phyloP scores from a whole-genome alignment of 805 yeast genomes.

The Candida methanosorbosa region DNA sequence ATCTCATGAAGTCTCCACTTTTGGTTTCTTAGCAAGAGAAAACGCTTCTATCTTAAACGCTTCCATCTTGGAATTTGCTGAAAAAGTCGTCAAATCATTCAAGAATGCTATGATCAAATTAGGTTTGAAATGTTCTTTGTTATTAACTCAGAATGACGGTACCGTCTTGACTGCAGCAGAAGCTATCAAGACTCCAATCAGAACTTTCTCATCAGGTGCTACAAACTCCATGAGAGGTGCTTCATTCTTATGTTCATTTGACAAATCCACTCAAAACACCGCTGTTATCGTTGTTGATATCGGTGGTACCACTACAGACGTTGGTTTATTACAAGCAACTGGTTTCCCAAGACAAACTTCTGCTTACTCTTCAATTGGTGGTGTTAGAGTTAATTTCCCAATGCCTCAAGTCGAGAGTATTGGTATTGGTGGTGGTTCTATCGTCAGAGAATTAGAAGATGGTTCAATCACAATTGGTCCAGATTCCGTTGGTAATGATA shows the following conservation, averaged over 20 bases:
- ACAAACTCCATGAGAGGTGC: conserved; percentile 35
- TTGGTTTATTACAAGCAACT: conserved; percentile 29
- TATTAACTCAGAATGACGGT: conserved; percentile 34
- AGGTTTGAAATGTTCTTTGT: conserved; percentile 25
- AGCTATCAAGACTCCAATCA: conserved; percentile 27
- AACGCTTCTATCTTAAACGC: conserved; percentile 34
- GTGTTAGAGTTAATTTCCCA: conserved; percentile 34
- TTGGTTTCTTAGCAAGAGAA: conserved; percentile 32
- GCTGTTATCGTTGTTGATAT: conserved; percentile 29
- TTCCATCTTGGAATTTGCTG: conserved; percentile 29
- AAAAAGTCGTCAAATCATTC: conserved; percentile 25
- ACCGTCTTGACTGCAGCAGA: conserved; percentile 29
- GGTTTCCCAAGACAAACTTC: conserved; percentile 36
- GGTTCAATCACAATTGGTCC: conserved; percentile 29
- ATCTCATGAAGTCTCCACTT: conserved; percentile 29
- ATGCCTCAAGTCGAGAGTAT: conserved; percentile 37
- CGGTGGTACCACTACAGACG: conserved; percentile 38
- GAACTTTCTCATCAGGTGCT: conserved; percentile 35
- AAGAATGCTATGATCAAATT: conserved; percentile 21
- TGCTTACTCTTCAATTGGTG: conserved; percentile 29
- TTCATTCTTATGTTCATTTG: conserved; percentile 25
- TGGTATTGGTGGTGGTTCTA: conserved; percentile 38
- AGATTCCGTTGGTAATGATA: conserved; percentile 33
- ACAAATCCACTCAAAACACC: conserved; percentile 11
- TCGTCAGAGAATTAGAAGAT: conserved; percentile 18